Conservation (phyloP, 1,139 yeast species). For the Arxiozyma telluris region DNA sequence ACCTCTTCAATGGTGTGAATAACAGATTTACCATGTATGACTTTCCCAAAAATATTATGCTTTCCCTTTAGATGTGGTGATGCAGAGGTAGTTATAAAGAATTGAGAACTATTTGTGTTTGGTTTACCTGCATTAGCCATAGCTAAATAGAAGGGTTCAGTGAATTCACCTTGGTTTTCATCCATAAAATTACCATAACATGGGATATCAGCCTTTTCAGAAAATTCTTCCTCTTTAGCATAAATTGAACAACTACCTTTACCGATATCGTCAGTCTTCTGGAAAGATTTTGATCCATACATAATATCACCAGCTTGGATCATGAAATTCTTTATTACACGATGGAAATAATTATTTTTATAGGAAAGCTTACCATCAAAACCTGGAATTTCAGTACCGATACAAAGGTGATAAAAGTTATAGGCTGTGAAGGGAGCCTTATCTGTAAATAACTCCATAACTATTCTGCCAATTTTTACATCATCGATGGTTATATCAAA, state of each 20-base stretch:
- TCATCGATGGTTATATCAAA: constrained; percentile 50
- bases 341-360: constrained; percentile 47
- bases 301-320: constrained; percentile 69
- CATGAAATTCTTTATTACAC: constrained; percentile 68
- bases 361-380: constrained; percentile 33
- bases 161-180: constrained; percentile 45
- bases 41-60: constrained; percentile 69
- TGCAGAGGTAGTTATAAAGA: constrained; percentile 65
- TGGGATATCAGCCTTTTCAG: constrained; percentile 10
- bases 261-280: constrained; percentile 39
- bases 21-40: constrained; percentile 58
- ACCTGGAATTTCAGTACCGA: constrained; percentile 28
- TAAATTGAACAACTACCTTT: constrained; percentile 46
- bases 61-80: constrained; percentile 67
- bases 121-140: constrained; percentile 62
- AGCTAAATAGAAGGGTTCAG: constrained; percentile 48
- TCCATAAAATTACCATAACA: constrained; percentile 42
- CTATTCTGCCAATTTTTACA: constrained; percentile 50
- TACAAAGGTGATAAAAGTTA: constrained; percentile 45
- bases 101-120: constrained; percentile 62
- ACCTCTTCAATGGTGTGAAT: constrained; percentile 55
- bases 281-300: constrained; percentile 28
- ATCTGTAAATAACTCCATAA: constrained; percentile 43
- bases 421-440: constrained; percentile 52
- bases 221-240: constrained; percentile 24